Evolutionary conservation across 1,139 yeast species (phyloP), one percentile per base, ranked within the genome.

Genomic region (Geotrichum histeridarum): DNA sequence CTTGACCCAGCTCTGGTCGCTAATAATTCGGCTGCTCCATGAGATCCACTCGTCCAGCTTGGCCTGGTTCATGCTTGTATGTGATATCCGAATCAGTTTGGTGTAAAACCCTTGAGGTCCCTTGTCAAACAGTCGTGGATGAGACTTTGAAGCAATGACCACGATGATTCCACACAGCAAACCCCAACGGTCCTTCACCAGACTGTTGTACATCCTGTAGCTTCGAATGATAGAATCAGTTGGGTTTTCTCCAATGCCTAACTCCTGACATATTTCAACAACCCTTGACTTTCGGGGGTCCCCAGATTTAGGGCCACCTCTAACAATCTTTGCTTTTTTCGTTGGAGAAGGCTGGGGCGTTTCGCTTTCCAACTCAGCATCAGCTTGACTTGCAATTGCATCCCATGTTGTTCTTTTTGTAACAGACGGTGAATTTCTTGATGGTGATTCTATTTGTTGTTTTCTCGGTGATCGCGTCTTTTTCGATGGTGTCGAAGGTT

Each of bases 121-220:
- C 14, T 35, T 48, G 39, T 56, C 49, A 47, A 54, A 45, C 45
- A 64, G 48, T 6, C 61, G 61, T 5, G 73, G 73, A 52, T 68
- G 70, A 1, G 69, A 69, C 30, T 70, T 62, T 9, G 61, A 56
- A 22, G 64, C 58, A 14, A 71, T 58, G 1, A 69, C 69, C 42
- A 63, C 66, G 32, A 67, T 58, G 36, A 70, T 59, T 5, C 73
- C 74, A 42, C 67, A 62, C 35, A 70, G 56, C 12, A 71, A 60
- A 1, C 71, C 72, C 73, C 73, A 70, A 31, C 64, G 55, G 49
- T 71, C 74, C 42, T 66, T 66, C 8, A 70, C 73, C 11, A 70
- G 63, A 15, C 62, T 64, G 32, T 57, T 58, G 60, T 67, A 70
- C 54, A 63, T 64, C 41, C 55, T 56, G 54, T 63, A 69, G 7